Evolutionary conservation across 306 rosid genomes (phyloP), one percentile per base, ranked within the genome.

Genomic region (Quercus alba): DNA sequence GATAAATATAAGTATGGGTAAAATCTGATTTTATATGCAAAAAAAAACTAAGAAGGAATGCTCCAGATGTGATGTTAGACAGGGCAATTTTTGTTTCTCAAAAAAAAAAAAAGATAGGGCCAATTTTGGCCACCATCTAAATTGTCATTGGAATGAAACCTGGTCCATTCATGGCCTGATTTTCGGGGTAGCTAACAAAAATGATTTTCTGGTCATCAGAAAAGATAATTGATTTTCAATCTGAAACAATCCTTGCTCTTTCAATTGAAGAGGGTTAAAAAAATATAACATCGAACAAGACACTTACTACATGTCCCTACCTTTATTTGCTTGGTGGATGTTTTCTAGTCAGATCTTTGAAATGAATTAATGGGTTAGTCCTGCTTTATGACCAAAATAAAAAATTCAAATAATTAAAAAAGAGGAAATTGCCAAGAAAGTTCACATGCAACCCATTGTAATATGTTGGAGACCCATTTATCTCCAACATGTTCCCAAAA

Each of bases 11-110:
- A 33, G 49, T 44, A 21, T 61, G 51, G 56, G 73, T 41, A 41
- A 74, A 74, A 66, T 76, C 79, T 77, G 57, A 68, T 76, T 59
- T 38, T 13, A 35, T 33, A 26, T 82, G 52, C 51, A 41, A 49
- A 21, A 33, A 8, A 14, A 3, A 8, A 6, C 8, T 26, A 69
- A 23, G 17, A 12, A 59, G 4, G 66, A 20, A 59, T 59, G 31
- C 31, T 10, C 66, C 28, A 9, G 17, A 7, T 59, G 67, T 59
- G 6, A 59, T 59, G 11, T 59, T 23, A 59, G 30, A 59, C 12
- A 0, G 67, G 30, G 67, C 18, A 41, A 8, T 41, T 41, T 38
- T 41, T 41, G 12, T 41, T 8, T 41, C 12, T 8, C 12, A 8
- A 41, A 41, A 41, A 38, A 38, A 6, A 6, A 35, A 8, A 41